A percentile compares a stretch with the other conserved stretches of the same genome.
Evolutionary conservation across 192 early-diverging fungal genomes (phyloP).

Genomic region (Entomortierella chlamydospora): DNA sequence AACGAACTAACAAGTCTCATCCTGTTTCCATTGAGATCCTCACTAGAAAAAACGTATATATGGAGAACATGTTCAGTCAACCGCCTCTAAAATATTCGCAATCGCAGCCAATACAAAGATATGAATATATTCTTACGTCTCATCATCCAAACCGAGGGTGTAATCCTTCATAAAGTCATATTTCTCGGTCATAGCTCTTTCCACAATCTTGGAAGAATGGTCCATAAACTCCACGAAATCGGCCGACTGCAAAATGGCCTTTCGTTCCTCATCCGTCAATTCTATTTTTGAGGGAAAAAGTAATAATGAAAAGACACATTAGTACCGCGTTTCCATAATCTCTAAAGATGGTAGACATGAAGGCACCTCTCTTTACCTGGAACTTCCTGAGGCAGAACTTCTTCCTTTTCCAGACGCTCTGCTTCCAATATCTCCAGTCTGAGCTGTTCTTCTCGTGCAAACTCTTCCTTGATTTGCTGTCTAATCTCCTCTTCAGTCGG

Average conservation of each 20-base stretch:
- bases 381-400: slow-evolving; percentile 47
- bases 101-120: not conserved
- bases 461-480: slow-evolving; percentile 72
- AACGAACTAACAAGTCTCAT: slow-evolving; percentile 80
- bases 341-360: not conserved
- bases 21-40: slow-evolving; percentile 72
- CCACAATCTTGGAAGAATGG: slow-evolving; percentile 85
- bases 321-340: not conserved
- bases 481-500: slow-evolving; percentile 63
- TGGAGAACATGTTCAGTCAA: not conserved
- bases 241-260: slow-evolving; percentile 77
- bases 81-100: not conserved
- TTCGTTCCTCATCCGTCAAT: slow-evolving; percentile 88
- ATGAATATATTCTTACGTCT: slow-evolving; percentile 54
- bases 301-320: not conserved
- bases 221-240: slow-evolving; percentile 92
- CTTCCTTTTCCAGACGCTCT: slow-evolving; percentile 55
- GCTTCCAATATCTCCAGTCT: slow-evolving; percentile 59
- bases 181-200: slow-evolving; percentile 86
- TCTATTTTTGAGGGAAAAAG: slow-evolving; percentile 62
- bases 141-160: slow-evolving; percentile 70
- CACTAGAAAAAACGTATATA: slow-evolving; percentile 46
- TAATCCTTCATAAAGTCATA: slow-evolving; percentile 98
- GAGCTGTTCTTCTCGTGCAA: slow-evolving; percentile 66
- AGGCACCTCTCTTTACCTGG: slow-evolving; percentile 33